phyloP scores from a whole-genome alignment of 2,329 filamentous ascomycete species.

The Venturia effusa region DNA sequence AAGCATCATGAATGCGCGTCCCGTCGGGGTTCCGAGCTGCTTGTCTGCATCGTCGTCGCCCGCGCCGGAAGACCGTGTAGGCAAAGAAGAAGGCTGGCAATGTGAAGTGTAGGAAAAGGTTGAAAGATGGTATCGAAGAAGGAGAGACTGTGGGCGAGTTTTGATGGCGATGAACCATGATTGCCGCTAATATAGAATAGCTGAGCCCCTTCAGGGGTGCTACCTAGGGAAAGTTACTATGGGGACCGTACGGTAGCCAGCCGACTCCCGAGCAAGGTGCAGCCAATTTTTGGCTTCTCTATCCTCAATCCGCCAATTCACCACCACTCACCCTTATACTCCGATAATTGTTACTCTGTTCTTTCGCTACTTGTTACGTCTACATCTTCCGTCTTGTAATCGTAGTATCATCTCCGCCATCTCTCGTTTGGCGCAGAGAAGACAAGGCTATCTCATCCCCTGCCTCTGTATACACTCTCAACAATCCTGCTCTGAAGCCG shows the following conservation, averaged over 20 bases:
- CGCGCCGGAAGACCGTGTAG: background rate
- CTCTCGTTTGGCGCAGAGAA: constrained; percentile 2
- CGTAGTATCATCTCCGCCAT: background rate
- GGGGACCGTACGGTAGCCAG: too few relatives aligned
- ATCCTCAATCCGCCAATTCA: background rate
- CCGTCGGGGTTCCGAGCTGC: constrained; percentile 1
- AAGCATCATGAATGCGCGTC: constrained; percentile 2
- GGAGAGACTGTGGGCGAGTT: background rate
- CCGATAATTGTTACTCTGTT: background rate
- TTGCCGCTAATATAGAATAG: background rate
- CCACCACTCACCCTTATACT: background rate
- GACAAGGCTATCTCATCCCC: background rate
- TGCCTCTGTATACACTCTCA: background rate
- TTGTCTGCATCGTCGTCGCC: background rate
- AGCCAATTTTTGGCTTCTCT: background rate
- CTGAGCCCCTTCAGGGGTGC: background rate
- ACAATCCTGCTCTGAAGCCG: background rate
- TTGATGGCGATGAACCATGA: background rate
- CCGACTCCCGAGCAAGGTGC: too few relatives aligned
- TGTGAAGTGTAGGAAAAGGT: background rate
- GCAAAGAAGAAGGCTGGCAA: background rate
- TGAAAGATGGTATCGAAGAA: background rate
- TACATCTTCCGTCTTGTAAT: background rate
- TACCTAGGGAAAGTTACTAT: background rate
- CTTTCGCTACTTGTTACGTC: background rate